A percentile compares a stretch with the other conserved stretches of the same genome.
These are phyloP conservation scores for Globisporangium sylvaticum DNA, from an alignment of 352 stramenopile species.

Conservation along the genomic window DNA sequence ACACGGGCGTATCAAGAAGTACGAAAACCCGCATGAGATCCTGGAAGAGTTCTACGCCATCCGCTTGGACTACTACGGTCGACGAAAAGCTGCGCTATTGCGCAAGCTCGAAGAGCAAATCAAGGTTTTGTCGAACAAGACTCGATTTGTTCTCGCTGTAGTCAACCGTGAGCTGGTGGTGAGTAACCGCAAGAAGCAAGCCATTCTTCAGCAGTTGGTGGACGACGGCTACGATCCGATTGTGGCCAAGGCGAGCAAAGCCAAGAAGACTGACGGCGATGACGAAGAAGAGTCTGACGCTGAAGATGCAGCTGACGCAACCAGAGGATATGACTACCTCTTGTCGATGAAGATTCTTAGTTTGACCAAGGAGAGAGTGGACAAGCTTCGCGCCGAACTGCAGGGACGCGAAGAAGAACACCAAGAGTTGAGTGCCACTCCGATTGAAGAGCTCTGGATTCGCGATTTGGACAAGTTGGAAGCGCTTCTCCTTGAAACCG, in stretches of 20 bases:
- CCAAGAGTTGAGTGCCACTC: slow-evolving; percentile 64
- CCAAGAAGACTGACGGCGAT: slow-evolving; percentile 43
- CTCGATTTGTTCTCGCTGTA: slow-evolving; percentile 94
- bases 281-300: slow-evolving; percentile 51
- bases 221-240: slow-evolving; percentile 89
- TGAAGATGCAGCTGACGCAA: slow-evolving; percentile 42
- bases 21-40: slow-evolving; percentile 90
- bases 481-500: slow-evolving; percentile 57
- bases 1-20: slow-evolving; percentile 91
- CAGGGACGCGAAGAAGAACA: slow-evolving; percentile 85
- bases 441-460: slow-evolving; percentile 91
- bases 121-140: slow-evolving; percentile 92
- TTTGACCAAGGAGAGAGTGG: slow-evolving; percentile 92
- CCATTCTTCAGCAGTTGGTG: slow-evolving; percentile 88
- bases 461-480: slow-evolving; percentile 91
- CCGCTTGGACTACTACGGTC: slow-evolving; percentile 90
- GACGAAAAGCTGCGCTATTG: slow-evolving; percentile 88
- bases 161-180: slow-evolving; percentile 90
- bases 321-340: slow-evolving; percentile 92
- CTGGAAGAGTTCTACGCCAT: slow-evolving; percentile 93
- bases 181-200: slow-evolving; percentile 92
- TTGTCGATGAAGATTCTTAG: slow-evolving; percentile 94
- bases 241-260: slow-evolving; percentile 33
- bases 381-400: slow-evolving; percentile 88
- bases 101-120: slow-evolving; percentile 89